These are phyloP conservation scores for Metschnikowia dekortorum DNA, from an alignment of 805 yeast species.

Conservation along the genomic window DNA sequence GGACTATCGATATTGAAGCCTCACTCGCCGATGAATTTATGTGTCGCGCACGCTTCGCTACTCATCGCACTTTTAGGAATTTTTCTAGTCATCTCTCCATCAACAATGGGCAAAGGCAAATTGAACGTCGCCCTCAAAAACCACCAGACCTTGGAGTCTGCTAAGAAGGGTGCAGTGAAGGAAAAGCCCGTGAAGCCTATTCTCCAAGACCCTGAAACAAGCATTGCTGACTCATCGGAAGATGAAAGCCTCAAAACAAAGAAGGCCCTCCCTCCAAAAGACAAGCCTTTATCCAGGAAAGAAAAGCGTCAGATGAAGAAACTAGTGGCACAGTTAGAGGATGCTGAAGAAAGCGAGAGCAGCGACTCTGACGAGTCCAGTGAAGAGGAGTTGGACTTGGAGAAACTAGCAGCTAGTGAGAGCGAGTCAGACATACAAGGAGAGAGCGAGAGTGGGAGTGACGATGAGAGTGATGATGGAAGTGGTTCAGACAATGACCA, in stretches of 20 bases:
- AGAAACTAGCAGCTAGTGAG: constrained; percentile 6
- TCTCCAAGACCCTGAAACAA: constrained; percentile 10
- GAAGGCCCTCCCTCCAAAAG: constrained; percentile 15
- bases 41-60: constrained; percentile 6
- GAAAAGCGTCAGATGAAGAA: constrained; percentile 60
- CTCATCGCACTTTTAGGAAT: constrained; percentile 12
- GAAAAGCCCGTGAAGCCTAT: constrained; percentile 13
- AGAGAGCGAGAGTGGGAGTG: constrained; percentile 20
- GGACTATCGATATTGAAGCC: constrained; percentile 11
- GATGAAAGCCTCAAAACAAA: constrained; percentile 41
- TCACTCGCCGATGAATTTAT: not conserved
- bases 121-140: constrained; percentile 18
- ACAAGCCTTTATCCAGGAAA: constrained; percentile 50
- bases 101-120: constrained; percentile 17
- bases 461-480: constrained; percentile 4
- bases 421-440: constrained; percentile 23
- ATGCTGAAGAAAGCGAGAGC: constrained; percentile 31
- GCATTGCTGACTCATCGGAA: constrained; percentile 15
- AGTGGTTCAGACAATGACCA: constrained; percentile 12
- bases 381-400: constrained; percentile 43
- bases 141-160: constrained; percentile 12
- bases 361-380: constrained; percentile 46
- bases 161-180: not conserved
- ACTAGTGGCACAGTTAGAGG: constrained; percentile 30
- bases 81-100: constrained; percentile 3